phyloP scores from a whole-genome alignment of 495 filamentous ascomycete genomes.

The Xylaria venustula region DNA sequence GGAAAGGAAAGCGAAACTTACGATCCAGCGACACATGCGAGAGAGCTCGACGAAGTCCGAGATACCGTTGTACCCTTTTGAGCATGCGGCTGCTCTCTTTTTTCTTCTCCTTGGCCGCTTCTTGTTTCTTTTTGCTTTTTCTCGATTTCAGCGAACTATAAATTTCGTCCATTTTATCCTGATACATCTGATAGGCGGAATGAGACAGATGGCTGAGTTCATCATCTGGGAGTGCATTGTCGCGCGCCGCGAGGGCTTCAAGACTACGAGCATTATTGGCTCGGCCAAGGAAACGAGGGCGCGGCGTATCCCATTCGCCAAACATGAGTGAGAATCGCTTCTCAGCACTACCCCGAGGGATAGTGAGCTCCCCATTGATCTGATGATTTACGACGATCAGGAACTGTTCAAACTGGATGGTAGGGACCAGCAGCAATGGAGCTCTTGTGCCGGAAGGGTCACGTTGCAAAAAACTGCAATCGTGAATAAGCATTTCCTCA shows the following conservation, averaged over 20 bases:
- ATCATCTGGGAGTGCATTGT: constrained; percentile 3
- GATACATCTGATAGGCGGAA: constrained; percentile 15
- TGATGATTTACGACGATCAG: constrained; percentile 58
- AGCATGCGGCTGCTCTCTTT: constrained; percentile 47
- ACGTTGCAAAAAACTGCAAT: constrained; percentile 64
- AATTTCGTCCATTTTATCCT: constrained; percentile 21
- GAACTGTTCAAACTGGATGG: constrained; percentile 57
- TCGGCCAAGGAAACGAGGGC: constrained; percentile 64
- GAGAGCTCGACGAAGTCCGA: constrained; percentile 55
- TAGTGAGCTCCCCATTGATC: constrained; percentile 43
- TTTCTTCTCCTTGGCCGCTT: constrained; percentile 29
- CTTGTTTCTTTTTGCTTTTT: constrained; percentile 41
- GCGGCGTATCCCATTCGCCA: constrained; percentile 50
- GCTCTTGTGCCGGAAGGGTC: constrained; percentile 45
- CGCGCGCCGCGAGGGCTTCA: constrained; percentile 23
- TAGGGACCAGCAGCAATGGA: constrained; percentile 63
- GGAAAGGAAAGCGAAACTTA: background rate
- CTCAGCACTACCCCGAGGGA: constrained; percentile 46
- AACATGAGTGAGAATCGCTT: constrained; percentile 59
- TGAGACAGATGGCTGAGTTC: constrained; percentile 10
- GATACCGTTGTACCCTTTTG: constrained; percentile 65
- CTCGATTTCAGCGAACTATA: constrained; percentile 31
- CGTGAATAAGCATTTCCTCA: background rate
- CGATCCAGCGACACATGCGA: constrained; percentile 4
- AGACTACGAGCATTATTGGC: constrained; percentile 37